Conservation (phyloP, 2,329 filamentous ascomycete species). For the Sporothrix variecibatus region DNA sequence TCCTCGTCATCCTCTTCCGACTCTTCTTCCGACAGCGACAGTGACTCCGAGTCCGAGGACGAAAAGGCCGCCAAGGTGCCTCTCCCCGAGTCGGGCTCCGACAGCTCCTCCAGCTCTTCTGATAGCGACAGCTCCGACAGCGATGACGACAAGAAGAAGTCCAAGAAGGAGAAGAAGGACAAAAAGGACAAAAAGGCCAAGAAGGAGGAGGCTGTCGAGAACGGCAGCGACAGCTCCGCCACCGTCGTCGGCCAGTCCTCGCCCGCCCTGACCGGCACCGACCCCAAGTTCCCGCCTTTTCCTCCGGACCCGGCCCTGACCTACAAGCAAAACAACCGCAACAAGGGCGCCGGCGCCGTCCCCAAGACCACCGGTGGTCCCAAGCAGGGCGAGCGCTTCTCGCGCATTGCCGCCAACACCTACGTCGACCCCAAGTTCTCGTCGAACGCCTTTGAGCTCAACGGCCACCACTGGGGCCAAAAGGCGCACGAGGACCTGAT, state of each 20-base stretch:
- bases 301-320: slow-evolving; percentile 50
- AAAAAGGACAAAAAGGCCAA: slow-evolving; percentile 25
- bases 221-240: slow-evolving; percentile 45
- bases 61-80: slow-evolving; percentile 36
- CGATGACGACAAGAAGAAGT: slow-evolving; percentile 19
- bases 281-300: slow-evolving; percentile 49
- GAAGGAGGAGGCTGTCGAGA: slow-evolving; percentile 17
- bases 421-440: slow-evolving; percentile 68
- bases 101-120: neutral
- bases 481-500: slow-evolving; percentile 85
- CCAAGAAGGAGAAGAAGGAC: slow-evolving; percentile 23
- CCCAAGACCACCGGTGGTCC: neutral
- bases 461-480: slow-evolving; percentile 83
- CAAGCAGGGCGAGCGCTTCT: slow-evolving; percentile 71
- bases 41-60: slow-evolving; percentile 32
- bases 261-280: slow-evolving; percentile 44
- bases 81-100: slow-evolving; percentile 40
- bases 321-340: slow-evolving; percentile 34
- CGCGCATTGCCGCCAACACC: slow-evolving; percentile 70
- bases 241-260: slow-evolving; percentile 58
- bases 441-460: slow-evolving; percentile 69
- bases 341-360: slow-evolving; percentile 45
- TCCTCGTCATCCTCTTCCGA: slow-evolving; percentile 35
- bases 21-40: slow-evolving; percentile 32
- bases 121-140: slow-evolving; percentile 13